phyloP scores from a whole-genome alignment of 1,284 basidiomycete genomes.

The Papiliotrema terrestris region DNA sequence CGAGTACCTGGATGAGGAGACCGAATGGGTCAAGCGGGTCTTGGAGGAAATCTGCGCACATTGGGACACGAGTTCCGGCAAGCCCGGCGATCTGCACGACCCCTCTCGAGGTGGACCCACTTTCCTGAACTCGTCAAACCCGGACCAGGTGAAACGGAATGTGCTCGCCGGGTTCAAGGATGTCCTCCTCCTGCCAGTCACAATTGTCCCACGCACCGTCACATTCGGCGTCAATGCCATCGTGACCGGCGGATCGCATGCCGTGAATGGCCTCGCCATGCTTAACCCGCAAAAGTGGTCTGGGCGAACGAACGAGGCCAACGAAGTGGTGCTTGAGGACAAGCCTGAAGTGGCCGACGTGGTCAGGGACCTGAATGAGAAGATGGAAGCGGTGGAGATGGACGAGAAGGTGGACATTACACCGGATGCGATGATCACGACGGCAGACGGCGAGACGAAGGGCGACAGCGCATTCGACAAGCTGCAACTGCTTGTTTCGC shows the following conservation, averaged over 20 bases:
- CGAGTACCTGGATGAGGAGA: constrained; percentile 92
- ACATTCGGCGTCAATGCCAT: constrained; percentile 67
- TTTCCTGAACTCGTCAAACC: constrained; percentile 81
- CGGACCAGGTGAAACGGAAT: constrained; percentile 86
- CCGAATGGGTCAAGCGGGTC: constrained; percentile 70
- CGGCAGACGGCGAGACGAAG: background rate
- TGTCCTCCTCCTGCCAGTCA: constrained; percentile 85
- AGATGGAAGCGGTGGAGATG: background rate
- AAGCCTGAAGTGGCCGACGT: constrained; percentile 48
- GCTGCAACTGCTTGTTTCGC: constrained; percentile 81
- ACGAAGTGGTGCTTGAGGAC: constrained; percentile 22
- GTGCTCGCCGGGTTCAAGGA: constrained; percentile 89
- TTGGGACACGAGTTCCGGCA: constrained; percentile 59
- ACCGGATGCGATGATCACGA: constrained; percentile 1
- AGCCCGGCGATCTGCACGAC: background rate
- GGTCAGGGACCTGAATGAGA: constrained; percentile 6
- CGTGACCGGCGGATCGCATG: constrained; percentile 61
- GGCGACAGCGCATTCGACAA: constrained; percentile 53
- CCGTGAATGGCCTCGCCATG: constrained; percentile 80
- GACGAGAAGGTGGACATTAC: constrained; percentile 12
- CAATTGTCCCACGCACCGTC: constrained; percentile 86
- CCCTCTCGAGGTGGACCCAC: constrained; percentile 34
- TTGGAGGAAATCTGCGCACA: constrained; percentile 71
- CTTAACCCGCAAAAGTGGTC: constrained; percentile 80
- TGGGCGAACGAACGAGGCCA: constrained; percentile 21